Percentiles rank a stretch among this genome's conserved stretches.
phyloP scores from a whole-genome alignment of 2,329 filamentous ascomycete genomes.

The Pseudohalonectria lignicola region DNA sequence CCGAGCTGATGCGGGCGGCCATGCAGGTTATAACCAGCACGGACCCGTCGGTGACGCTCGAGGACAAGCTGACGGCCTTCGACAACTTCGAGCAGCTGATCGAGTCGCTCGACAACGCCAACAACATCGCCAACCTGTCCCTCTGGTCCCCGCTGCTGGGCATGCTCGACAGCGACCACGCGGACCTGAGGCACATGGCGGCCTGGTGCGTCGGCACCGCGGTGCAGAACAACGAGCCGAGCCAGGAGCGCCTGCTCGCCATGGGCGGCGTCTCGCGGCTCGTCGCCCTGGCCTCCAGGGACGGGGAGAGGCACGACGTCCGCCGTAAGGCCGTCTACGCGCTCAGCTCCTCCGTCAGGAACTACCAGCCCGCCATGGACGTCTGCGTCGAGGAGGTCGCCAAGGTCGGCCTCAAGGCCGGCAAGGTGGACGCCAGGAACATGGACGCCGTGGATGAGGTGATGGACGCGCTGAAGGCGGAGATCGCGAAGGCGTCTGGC shows the following conservation, averaged over 20 bases:
- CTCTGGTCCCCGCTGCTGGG: slow-evolving; percentile 75
- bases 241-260: slow-evolving; percentile 59
- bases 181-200: slow-evolving; percentile 69
- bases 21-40: slow-evolving; percentile 63
- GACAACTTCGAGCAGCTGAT: slow-evolving; percentile 93
- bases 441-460: slow-evolving; percentile 79
- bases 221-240: slow-evolving; percentile 87
- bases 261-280: slow-evolving; percentile 61
- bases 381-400: slow-evolving; percentile 50
- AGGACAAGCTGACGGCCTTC: slow-evolving; percentile 73
- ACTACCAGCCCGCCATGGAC: slow-evolving; percentile 79
- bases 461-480: slow-evolving; percentile 54
- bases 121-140: slow-evolving; percentile 70
- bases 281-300: slow-evolving; percentile 50
- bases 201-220: slow-evolving; percentile 94
- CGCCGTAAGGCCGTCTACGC: slow-evolving; percentile 85
- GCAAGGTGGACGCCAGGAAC: slow-evolving; percentile 65
- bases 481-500: slow-evolving; percentile 23
- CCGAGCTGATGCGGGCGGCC: slow-evolving; percentile 78
- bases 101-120: slow-evolving; percentile 91
- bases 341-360: slow-evolving; percentile 74
- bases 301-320: slow-evolving; percentile 47
- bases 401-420: slow-evolving; percentile 40
- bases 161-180: slow-evolving; percentile 56
- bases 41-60: slow-evolving; percentile 52